phyloP scores from a whole-genome alignment of 371 early-diverging fungal species.

The Saksenaea vasiformis region DNA sequence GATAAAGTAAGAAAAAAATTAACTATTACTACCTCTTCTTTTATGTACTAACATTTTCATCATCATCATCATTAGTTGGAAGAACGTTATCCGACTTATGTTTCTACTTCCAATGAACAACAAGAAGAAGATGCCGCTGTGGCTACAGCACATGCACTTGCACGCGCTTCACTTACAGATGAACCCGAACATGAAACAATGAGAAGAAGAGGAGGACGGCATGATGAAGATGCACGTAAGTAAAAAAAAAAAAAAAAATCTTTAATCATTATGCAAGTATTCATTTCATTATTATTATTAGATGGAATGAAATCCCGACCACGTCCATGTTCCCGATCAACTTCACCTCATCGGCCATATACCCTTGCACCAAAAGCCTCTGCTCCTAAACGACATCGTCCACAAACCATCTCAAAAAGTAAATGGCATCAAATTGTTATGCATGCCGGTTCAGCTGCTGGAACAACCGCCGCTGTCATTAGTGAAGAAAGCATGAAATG shows the following conservation, averaged over 20 bases:
- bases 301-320: constrained; percentile 18
- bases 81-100: neutral
- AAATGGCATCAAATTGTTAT: constrained; percentile 72
- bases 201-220: constrained; percentile 11
- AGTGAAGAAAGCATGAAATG: constrained; percentile 77
- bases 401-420: constrained; percentile 17
- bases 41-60: too few species aligned
- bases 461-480: constrained; percentile 68
- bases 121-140: constrained; percentile 37
- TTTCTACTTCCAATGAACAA: constrained; percentile 1
- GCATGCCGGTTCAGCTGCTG: constrained; percentile 63
- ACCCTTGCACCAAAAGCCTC: constrained; percentile 15
- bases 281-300: neutral
- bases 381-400: constrained; percentile 6
- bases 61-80: neutral
- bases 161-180: constrained; percentile 34
- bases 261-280: neutral
- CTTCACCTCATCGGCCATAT: constrained; percentile 36
- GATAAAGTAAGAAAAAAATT: constrained; percentile 30
- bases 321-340: constrained; percentile 27
- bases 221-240: constrained; percentile 17
- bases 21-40: too few species aligned
- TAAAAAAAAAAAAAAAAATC: constrained; percentile 4
- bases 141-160: constrained; percentile 37
- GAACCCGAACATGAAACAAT: constrained; percentile 12